A percentile compares a stretch with the other conserved stretches of the same genome.
These are phyloP conservation scores for Podospora appendiculata DNA, from an alignment of 495 filamentous ascomycete genomes.

Conservation along the genomic window DNA sequence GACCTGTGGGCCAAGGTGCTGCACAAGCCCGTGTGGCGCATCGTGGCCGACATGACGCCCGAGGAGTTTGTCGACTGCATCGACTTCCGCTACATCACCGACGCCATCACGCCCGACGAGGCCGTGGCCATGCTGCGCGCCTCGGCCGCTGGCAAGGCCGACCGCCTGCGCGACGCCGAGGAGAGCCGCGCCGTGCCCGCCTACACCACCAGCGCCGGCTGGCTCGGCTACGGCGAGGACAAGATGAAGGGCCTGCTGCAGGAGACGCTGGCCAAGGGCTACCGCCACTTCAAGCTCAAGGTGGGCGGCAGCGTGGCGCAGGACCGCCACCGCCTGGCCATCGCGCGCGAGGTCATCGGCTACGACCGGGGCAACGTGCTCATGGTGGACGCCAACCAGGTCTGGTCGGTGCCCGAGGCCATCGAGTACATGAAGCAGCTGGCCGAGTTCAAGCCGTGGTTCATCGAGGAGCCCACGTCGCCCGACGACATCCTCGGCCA, in stretches of 20 bases:
- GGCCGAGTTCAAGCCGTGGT: conserved; percentile 84
- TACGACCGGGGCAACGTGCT: conserved; percentile 81
- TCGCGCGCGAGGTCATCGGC: conserved; percentile 76
- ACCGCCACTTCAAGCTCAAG: conserved; percentile 88
- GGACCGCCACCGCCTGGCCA: conserved; percentile 59
- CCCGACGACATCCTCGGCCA: conserved; percentile 90
- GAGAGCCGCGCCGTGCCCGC: conserved; percentile 69
- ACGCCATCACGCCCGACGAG: conserved; percentile 84
- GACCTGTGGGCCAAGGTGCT: conserved; percentile 89
- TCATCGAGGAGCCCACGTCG: conserved; percentile 95
- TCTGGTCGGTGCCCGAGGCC: conserved; percentile 89
- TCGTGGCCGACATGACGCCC: conserved; percentile 82
- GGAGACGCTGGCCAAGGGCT: conserved; percentile 68
- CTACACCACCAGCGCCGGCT: conserved; percentile 86
- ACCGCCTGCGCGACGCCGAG: conserved; percentile 63
- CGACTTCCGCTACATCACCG: conserved; percentile 90
- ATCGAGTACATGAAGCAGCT: conserved; percentile 82
- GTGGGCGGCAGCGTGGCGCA: conserved; percentile 67
- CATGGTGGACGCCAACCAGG: conserved; percentile 95
- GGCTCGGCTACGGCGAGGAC: conserved; percentile 86
- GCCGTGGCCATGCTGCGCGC: conserved; percentile 62
- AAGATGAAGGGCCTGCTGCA: conserved; percentile 69
- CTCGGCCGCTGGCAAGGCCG: conserved; percentile 58
- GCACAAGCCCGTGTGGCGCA: conserved; percentile 81
- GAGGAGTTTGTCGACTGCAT: conserved; percentile 82